These are phyloP conservation scores for Oehlia diaphana DNA, from an alignment of 192 early-diverging fungal species.

Conservation along the genomic window DNA sequence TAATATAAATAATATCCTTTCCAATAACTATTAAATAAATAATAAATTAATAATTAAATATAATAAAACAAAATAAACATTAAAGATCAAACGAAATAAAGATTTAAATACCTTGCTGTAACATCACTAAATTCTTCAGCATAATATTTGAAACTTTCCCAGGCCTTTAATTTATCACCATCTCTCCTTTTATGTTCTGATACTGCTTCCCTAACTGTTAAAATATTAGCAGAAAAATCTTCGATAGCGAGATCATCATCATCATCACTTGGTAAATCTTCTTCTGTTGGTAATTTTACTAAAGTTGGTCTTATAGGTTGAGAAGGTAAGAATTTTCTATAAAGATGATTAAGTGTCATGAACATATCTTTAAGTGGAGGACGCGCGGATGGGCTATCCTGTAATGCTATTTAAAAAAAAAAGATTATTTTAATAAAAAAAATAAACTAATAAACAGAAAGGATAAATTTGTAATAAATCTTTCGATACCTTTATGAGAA, in stretches of 20 bases:
- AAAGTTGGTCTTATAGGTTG: not conserved
- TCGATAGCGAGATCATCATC: not conserved
- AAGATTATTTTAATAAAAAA: too few species aligned
- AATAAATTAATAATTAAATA: not conserved
- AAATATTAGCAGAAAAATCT: not conserved
- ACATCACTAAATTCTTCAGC: constrained; percentile 21
- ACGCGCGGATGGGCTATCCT: constrained; percentile 1
- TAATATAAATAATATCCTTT: constrained; percentile 31
- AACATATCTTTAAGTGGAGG: constrained; percentile 20
- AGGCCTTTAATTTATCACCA: constrained; percentile 10
- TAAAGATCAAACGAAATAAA: not conserved
- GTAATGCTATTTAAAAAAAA: not conserved
- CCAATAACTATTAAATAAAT: constrained; percentile 17
- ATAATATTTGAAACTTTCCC: constrained; percentile 11
- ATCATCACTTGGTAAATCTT: not conserved
- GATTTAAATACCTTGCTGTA: constrained; percentile 9
- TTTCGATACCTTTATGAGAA: constrained; percentile 6
- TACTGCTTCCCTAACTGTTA: constrained; percentile 18
- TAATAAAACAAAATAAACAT: too few species aligned
- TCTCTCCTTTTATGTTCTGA: not conserved
- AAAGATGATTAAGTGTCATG: constrained; percentile 7
- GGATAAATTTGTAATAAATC: not conserved
- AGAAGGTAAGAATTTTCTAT: not conserved
- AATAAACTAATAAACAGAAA: too few species aligned
- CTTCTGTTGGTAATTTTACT: not conserved